Evolutionary conservation across 139 green algal genomes (phyloP).

Genomic region (Limnomonas spitsbergensis): DNA sequence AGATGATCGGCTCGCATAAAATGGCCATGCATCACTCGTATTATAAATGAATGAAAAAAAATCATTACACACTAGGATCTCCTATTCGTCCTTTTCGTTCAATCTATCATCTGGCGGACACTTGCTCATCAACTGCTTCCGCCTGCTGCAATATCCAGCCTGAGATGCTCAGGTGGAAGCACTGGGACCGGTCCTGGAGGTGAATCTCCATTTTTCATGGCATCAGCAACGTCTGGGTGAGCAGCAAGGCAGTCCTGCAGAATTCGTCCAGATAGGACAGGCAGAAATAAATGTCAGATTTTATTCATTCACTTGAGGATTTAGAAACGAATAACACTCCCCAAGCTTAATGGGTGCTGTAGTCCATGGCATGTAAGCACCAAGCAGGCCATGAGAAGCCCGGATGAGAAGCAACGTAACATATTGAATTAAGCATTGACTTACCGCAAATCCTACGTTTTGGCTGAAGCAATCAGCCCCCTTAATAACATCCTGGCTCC

Average conservation of each 20-base stretch:
- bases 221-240: slow-evolving; percentile 4
- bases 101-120: no score
- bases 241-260: neutral
- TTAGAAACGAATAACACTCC: no score
- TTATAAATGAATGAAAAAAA: no score
- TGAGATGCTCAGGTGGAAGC: neutral
- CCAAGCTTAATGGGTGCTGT: no score
- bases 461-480: slow-evolving; percentile 4
- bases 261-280: neutral
- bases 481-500: neutral
- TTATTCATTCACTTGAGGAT: no score
- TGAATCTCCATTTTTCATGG: neutral
- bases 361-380: no score
- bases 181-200: neutral
- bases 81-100: no score
- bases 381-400: neutral
- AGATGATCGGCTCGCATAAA: no score
- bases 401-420: neutral
- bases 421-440: neutral
- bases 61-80: no score
- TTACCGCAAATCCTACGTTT: slow-evolving; percentile 8
- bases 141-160: slow-evolving; percentile 2
- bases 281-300: neutral
- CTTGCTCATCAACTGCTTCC: no score
- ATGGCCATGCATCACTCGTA: no score